A percentile compares a stretch with the other conserved stretches of the same genome.
These are phyloP conservation scores for Populus alba DNA, from an alignment of 345 rosid species.

Conservation along the genomic window DNA sequence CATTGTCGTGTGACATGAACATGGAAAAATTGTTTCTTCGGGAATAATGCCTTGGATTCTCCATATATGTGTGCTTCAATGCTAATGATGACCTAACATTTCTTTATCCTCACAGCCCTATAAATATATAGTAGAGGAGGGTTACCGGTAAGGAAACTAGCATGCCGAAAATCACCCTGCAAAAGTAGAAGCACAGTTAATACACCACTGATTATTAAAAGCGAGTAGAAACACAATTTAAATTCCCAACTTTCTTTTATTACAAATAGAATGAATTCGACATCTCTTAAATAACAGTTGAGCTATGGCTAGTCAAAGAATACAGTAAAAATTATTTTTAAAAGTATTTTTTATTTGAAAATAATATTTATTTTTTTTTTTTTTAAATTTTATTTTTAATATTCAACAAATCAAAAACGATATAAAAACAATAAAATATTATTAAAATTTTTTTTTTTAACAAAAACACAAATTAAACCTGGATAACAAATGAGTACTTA, in stretches of 20 bases:
- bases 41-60: constrained; percentile 5
- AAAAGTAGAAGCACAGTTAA: neutral
- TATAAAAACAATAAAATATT: no score
- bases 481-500: no score
- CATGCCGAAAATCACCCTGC: constrained; percentile 92
- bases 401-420: fast-evolving
- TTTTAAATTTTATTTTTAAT: no score
- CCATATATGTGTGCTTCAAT: neutral
- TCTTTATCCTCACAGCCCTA: constrained; percentile 42
- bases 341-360: no score
- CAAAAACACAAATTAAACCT: no score
- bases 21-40: neutral
- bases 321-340: no score
- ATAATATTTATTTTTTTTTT: no score
- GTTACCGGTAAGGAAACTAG: constrained; percentile 73
- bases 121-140: constrained; percentile 58
- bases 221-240: neutral
- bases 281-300: no score
- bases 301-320: no score
- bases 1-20: neutral
- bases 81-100: neutral
- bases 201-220: neutral
- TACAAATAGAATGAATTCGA: no score
- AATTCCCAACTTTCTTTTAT: neutral
- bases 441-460: no score